A percentile compares a stretch with the other conserved stretches of the same genome.
These are phyloP conservation scores for Eucalyptus melliodora DNA, from an alignment of 345 rosid genomes.

Conservation along the genomic window DNA sequence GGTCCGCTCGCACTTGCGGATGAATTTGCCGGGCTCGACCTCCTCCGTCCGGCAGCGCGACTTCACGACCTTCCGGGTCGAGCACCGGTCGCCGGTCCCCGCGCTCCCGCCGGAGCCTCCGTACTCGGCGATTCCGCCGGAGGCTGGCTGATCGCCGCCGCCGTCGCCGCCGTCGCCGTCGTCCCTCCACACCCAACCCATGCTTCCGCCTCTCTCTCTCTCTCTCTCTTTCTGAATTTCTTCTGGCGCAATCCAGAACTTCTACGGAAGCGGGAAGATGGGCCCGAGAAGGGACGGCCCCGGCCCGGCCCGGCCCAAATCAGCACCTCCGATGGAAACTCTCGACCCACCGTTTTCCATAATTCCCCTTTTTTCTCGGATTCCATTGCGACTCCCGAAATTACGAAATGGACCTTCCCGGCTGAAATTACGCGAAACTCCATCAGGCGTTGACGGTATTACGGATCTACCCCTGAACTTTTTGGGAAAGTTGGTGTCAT, in stretches of 20 bases:
- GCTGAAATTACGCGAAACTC: neutral
- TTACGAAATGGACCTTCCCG: neutral
- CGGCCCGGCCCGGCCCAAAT: neutral
- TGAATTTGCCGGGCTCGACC: conserved; percentile 79
- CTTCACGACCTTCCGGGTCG: conserved; percentile 47
- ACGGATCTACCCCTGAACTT: neutral
- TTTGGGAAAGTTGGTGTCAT: neutral
- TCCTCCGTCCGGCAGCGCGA: conserved; percentile 83
- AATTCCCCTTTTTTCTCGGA: neutral
- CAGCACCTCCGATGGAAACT: neutral
- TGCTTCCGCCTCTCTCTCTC: neutral
- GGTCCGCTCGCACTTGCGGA: conserved; percentile 79
- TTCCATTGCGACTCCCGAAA: neutral
- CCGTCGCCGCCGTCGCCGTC: neutral
- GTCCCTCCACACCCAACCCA: conserved; percentile 70
- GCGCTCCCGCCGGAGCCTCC: neutral
- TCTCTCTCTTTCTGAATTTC: neutral
- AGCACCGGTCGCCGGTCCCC: conserved; percentile 18
- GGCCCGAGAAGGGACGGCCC: neutral
- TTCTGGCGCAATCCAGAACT: neutral
- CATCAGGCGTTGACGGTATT: neutral
- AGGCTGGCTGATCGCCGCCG: neutral
- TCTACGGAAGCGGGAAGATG: neutral
- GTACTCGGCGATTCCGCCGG: neutral
- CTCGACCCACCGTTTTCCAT: neutral